phyloP scores from a whole-genome alignment of 805 yeast species.

The Yamadazyma scolyti region DNA sequence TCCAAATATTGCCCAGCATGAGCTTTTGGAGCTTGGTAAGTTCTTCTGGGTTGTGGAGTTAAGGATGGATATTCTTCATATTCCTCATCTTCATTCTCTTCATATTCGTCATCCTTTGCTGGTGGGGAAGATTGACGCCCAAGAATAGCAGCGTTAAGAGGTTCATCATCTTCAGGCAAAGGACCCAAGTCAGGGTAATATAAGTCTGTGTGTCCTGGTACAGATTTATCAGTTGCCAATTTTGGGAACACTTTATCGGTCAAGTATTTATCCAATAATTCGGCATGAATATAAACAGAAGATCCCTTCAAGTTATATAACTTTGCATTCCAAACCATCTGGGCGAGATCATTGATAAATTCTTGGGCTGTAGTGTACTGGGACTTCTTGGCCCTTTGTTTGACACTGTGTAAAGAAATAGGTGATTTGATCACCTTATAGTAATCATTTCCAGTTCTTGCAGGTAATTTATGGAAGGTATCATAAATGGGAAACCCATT shows the following conservation, averaged over 20 bases:
- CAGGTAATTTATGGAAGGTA: constrained; percentile 73
- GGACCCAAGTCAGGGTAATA: constrained; percentile 67
- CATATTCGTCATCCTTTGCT: constrained; percentile 7
- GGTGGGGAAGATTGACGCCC: constrained; percentile 1
- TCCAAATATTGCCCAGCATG: constrained; percentile 13
- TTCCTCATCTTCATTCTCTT: constrained; percentile 16
- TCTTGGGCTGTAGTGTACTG: constrained; percentile 60
- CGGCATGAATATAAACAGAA: constrained; percentile 65
- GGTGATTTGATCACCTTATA: constrained; percentile 76
- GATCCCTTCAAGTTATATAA: constrained; percentile 73
- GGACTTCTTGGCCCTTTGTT: constrained; percentile 41
- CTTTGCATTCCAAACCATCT: constrained; percentile 87
- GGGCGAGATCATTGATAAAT: constrained; percentile 74
- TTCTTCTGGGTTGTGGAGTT: constrained; percentile 9
- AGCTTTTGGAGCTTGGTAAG: constrained; percentile 5
- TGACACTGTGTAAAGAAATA: constrained; percentile 71
- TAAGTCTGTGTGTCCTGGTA: constrained; percentile 33
- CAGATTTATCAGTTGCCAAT: constrained; percentile 38
- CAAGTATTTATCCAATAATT: constrained; percentile 51
- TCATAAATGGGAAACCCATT: constrained; percentile 45
- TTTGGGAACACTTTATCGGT: constrained; percentile 45
- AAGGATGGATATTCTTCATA: constrained; percentile 11
- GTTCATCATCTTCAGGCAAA: constrained; percentile 46
- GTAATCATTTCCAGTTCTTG: constrained; percentile 69
- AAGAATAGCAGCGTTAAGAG: constrained; percentile 1